A percentile compares a stretch with the other conserved stretches of the same genome.
These are phyloP conservation scores for Xeromyces bisporus DNA, from an alignment of 495 filamentous ascomycete genomes.

Conservation along the genomic window DNA sequence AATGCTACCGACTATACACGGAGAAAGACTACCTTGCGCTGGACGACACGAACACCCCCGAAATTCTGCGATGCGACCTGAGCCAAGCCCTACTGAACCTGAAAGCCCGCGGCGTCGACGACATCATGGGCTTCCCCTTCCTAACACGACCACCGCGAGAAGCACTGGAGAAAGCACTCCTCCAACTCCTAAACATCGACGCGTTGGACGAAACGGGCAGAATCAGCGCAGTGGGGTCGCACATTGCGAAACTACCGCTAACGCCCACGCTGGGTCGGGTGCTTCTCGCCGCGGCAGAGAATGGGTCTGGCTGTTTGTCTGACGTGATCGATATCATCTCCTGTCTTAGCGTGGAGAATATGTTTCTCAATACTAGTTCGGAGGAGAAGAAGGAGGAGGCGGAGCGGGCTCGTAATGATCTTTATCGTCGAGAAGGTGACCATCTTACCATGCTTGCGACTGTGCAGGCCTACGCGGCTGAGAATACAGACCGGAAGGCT, in stretches of 20 bases:
- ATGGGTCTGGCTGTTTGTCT: conserved; percentile 49
- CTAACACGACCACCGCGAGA: conserved; percentile 67
- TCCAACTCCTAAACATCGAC: conserved; percentile 61
- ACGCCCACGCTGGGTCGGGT: conserved; percentile 68
- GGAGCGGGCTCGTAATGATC: conserved; percentile 50
- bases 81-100: conserved; percentile 76
- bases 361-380: conserved; percentile 63
- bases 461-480: conserved; percentile 63
- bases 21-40: conserved; percentile 56
- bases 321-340: conserved; percentile 90
- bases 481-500: conserved; percentile 50
- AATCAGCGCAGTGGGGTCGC: conserved; percentile 56
- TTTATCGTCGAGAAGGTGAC: conserved; percentile 73
- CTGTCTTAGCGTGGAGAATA: conserved; percentile 71
- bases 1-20: conserved; percentile 83
- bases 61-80: conserved; percentile 82
- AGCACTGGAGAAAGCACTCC: conserved; percentile 63
- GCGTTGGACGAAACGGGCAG: conserved; percentile 55
- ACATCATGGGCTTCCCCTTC: conserved; percentile 70
- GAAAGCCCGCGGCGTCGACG: conserved; percentile 77
- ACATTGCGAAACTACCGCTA: conserved; percentile 71
- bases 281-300: conserved; percentile 58
- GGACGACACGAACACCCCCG: conserved; percentile 60
- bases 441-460: conserved; percentile 73
- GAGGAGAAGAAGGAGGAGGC: conserved; percentile 72